phyloP scores from a whole-genome alignment of 106 monocot species.

The Chionographis japonica region DNA sequence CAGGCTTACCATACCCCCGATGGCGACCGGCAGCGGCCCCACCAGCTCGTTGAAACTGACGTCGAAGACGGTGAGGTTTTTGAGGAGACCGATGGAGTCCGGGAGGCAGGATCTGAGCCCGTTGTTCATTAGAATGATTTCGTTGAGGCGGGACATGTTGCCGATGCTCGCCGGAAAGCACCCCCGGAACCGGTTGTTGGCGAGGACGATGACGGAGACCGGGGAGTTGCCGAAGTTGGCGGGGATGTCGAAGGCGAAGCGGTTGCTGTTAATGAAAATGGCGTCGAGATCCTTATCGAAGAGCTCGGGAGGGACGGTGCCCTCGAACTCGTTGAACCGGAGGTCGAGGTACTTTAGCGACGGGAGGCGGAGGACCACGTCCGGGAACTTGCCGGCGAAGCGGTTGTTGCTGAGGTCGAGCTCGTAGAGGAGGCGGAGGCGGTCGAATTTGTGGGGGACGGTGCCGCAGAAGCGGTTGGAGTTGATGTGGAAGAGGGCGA shows the following conservation, averaged over 20 bases:
- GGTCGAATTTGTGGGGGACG: slow-evolving; percentile 35
- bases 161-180: slow-evolving; percentile 79
- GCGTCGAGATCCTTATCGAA: slow-evolving; percentile 59
- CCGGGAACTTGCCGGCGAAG: slow-evolving; percentile 72
- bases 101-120: slow-evolving; percentile 64
- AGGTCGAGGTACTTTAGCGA: slow-evolving; percentile 54
- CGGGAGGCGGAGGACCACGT: slow-evolving; percentile 57
- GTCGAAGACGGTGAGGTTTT: slow-evolving; percentile 61
- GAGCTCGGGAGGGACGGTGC: slow-evolving; percentile 26
- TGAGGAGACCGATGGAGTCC: slow-evolving; percentile 38
- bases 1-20: slow-evolving; percentile 36
- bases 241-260: slow-evolving; percentile 57
- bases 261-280: slow-evolving; percentile 77
- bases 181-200: slow-evolving; percentile 66
- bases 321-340: slow-evolving; percentile 89
- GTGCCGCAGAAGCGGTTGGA: slow-evolving; percentile 88
- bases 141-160: slow-evolving; percentile 64
- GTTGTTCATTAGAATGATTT: slow-evolving; percentile 65
- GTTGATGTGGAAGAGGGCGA: slow-evolving; percentile 75
- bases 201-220: slow-evolving; percentile 75
- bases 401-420: slow-evolving; percentile 85
- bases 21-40: slow-evolving; percentile 42
- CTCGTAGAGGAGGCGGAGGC: slow-evolving; percentile 53
- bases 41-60: slow-evolving; percentile 61
- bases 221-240: slow-evolving; percentile 77